These are phyloP conservation scores for Hypoxylon sp. DNA, from an alignment of 2,329 filamentous ascomycete genomes.

Conservation along the genomic window DNA sequence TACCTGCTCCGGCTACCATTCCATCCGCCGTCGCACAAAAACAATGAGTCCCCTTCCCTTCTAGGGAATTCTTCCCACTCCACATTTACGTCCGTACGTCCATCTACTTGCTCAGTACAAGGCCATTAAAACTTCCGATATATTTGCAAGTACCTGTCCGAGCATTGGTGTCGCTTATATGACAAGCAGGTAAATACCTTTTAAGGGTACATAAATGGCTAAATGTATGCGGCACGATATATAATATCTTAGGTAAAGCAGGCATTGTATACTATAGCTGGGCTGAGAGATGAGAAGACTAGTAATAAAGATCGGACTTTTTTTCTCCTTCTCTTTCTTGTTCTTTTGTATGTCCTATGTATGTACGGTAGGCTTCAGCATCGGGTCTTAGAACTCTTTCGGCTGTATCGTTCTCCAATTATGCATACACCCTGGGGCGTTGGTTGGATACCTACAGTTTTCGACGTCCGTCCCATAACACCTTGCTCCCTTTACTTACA, in stretches of 20 bases:
- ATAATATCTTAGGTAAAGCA: constrained; percentile 20
- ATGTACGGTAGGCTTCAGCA: constrained; percentile 1
- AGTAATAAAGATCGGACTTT: constrained; percentile 36
- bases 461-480: constrained; percentile 8
- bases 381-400: constrained; percentile 35
- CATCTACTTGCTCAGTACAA: constrained; percentile 23
- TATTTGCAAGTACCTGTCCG: constrained; percentile 5
- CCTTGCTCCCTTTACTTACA: constrained; percentile 19
- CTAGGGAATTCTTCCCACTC: constrained; percentile 31
- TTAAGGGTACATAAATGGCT: constrained; percentile 12
- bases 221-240: constrained; percentile 9
- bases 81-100: constrained; percentile 38
- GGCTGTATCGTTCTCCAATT: constrained; percentile 34
- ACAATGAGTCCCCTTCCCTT: constrained; percentile 35
- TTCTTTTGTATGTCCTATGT: constrained; percentile 20
- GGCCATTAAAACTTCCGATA: constrained; percentile 13
- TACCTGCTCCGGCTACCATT: constrained; percentile 19
- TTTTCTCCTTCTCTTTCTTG: constrained; percentile 25
- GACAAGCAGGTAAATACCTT: constrained; percentile 14
- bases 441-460: constrained; percentile 12
- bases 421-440: constrained; percentile 13
- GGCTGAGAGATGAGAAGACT: constrained; percentile 21
- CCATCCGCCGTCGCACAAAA: constrained; percentile 29
- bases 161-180: constrained; percentile 2
- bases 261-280: constrained; percentile 6